phyloP scores from a whole-genome alignment of 139 green algal species.

The Pycnococcus provasolii region DNA sequence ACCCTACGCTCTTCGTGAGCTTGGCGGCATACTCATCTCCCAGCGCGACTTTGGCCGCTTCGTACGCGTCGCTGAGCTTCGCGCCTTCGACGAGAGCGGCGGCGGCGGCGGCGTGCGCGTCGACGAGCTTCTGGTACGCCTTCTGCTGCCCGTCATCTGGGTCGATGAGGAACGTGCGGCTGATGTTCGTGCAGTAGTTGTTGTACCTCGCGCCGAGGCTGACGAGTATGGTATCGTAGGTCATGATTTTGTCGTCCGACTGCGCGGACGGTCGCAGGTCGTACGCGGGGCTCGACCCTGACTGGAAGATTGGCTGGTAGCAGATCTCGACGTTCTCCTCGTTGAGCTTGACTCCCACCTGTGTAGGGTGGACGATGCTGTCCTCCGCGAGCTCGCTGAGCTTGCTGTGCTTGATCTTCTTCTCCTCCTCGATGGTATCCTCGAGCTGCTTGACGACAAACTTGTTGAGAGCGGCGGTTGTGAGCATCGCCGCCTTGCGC shows the following conservation, averaged over 20 bases:
- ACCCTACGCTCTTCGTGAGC: slow-evolving; percentile 75
- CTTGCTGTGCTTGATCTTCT: slow-evolving; percentile 81
- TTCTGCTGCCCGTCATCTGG: slow-evolving; percentile 61
- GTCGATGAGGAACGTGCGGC: slow-evolving; percentile 77
- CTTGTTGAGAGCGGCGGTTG: slow-evolving; percentile 41
- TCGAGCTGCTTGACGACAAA: slow-evolving; percentile 63
- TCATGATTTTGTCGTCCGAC: slow-evolving; percentile 43
- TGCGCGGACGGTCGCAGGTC: slow-evolving; percentile 51
- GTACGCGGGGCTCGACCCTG: slow-evolving; percentile 35
- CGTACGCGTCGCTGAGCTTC: slow-evolving; percentile 23
- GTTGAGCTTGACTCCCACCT: slow-evolving; percentile 58
- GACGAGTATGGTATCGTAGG: slow-evolving; percentile 62
- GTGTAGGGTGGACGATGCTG: neutral
- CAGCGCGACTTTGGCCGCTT: slow-evolving; percentile 28
- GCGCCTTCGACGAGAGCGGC: slow-evolving; percentile 44
- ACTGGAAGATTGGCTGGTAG: slow-evolving; percentile 87
- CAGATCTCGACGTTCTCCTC: slow-evolving; percentile 80
- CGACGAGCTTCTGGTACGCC: slow-evolving; percentile 55
- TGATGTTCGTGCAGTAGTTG: slow-evolving; percentile 87
- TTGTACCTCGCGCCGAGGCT: slow-evolving; percentile 65
- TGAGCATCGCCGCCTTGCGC: slow-evolving; percentile 67
- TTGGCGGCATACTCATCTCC: slow-evolving; percentile 45
- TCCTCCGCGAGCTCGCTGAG: slow-evolving; percentile 40
- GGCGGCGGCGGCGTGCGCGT: slow-evolving; percentile 60
- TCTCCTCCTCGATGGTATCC: slow-evolving; percentile 71